Evolutionary conservation across 805 yeast genomes (phyloP).

Genomic region (Suhomyces xylopsoci): DNA sequence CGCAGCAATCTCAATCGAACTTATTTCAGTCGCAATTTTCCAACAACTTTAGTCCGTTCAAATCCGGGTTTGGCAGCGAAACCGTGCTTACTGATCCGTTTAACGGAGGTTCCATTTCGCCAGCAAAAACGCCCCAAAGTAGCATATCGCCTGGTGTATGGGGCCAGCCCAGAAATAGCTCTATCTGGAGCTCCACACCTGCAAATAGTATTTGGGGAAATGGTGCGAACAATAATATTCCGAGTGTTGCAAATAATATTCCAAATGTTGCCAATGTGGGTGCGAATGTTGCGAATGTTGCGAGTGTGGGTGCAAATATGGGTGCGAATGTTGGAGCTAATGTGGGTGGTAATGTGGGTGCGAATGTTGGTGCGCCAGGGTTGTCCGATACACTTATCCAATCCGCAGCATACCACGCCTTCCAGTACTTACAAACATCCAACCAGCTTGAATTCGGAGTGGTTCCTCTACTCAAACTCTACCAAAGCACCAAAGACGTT

Average conservation of each 20-base stretch:
- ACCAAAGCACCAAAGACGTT: constrained; percentile 28
- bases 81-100: background rate
- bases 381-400: constrained; percentile 27
- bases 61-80: constrained; percentile 1
- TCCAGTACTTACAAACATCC: constrained; percentile 30
- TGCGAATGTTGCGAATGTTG: no score
- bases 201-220: constrained; percentile 6
- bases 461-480: constrained; percentile 33
- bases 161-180: constrained; percentile 20
- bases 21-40: constrained; percentile 4
- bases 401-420: constrained; percentile 40
- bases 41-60: constrained; percentile 19
- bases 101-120: background rate
- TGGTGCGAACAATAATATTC: background rate
- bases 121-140: background rate
- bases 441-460: constrained; percentile 37
- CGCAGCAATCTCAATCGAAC: constrained; percentile 1
- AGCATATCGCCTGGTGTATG: constrained; percentile 7
- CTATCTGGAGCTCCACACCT: constrained; percentile 29
- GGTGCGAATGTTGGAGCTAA: background rate
- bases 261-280: no score
- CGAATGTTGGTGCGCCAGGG: background rate
- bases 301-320: no score
- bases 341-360: background rate
- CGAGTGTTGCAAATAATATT: no score